Evolutionary conservation across 495 filamentous ascomycete species (phyloP), one percentile per base, ranked within the genome.

Genomic region (Penicillium lividum): DNA sequence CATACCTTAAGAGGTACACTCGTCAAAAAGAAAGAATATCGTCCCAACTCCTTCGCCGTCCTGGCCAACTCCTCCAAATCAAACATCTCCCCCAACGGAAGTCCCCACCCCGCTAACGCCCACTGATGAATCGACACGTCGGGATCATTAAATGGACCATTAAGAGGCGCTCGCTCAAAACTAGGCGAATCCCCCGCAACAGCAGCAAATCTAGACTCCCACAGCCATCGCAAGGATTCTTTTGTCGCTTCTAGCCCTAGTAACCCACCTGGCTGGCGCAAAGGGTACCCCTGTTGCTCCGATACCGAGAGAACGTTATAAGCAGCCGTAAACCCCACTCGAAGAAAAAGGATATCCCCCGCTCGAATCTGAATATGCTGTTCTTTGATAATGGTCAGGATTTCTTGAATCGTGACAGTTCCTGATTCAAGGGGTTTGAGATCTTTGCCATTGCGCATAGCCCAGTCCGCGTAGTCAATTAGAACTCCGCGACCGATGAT

Each of bases 1-100:
- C 46, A 49, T 49, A 31, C 46, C 46, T n/a, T 49, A 25, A 49
- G 30, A 49, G 46, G 46, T n/a, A 49, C 46, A 30, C 46, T 49
- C 4, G 27, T 49, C 46, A 49, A 49, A 30, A 49, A 31, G 3
- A 31, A 49, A 29, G 46, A 49, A 31, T 49, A 16, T 10, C 46
- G 15, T 16, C 29, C 29, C 27, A 49, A 49, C 13, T 15, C 7
- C 29, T 13, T 29, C 25, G 29, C 27, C 15, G 13, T 31, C 15
- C 1, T 13, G 11, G 25, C 27, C 46, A 49, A 30, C 46, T 49
- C 27, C 28, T 49, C 46, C 13, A 49, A 25, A 30, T 10, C 46
- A 49, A 31, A 49, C 27, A 49, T 49, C 28, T 49, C 25, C 4
- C 46, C 46, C 15, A 30, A 31, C 9, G 27, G 46, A 15, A 49